Evolutionary conservation across 176 grass and related monocot genomes (phyloP), one percentile per base, ranked within the genome.

Genomic region (Microstegium vimineum): DNA sequence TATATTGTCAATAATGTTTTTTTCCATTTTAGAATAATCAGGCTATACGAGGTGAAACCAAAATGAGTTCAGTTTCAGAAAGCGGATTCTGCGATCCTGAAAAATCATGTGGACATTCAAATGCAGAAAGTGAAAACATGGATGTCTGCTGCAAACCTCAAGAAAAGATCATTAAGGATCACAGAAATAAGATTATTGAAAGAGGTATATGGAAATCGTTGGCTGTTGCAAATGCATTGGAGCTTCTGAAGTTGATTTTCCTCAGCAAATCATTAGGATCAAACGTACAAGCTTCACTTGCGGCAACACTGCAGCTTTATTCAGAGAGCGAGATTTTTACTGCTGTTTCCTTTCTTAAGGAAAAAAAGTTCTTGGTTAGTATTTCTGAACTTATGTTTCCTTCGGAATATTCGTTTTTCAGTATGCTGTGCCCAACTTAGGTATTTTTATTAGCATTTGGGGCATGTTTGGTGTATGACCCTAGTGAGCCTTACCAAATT

Each of bases 201-300:
- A 94, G 77, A 76, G 87, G 85, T 70, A 63, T 91, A 36, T 71
- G 76, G 62, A 90, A 88, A 86, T 98, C 96, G 13, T 84, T 95
- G 77, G 73, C 92, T 37, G 77, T 88, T 80, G 90, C 96, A 82
- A 98, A 95, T 86, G 93, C 87, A 6, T 57, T 98, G 49, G 90
- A 93, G 84, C 87, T 98, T 59, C 87, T 98, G 69, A 98, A 98
- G 69, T 78, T 98, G 81, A 87, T 91, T 74, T 93, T 94, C 73
- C 89, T 98, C n/a, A 90, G 87, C 79, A 93, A 82, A 40, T 83
- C 95, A 86, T 90, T 85, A 82, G 87, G 80, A 40, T 72, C 91
- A 77, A 74, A 89, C 65, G 90, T 93, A 71, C 96, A 93, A 80
- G 80, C 84, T 71, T 98, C 93, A 73, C 77, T 98, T 40, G 87